Conservation (phyloP, 257 asterid genomes). For the Verbascum thapsus region DNA sequence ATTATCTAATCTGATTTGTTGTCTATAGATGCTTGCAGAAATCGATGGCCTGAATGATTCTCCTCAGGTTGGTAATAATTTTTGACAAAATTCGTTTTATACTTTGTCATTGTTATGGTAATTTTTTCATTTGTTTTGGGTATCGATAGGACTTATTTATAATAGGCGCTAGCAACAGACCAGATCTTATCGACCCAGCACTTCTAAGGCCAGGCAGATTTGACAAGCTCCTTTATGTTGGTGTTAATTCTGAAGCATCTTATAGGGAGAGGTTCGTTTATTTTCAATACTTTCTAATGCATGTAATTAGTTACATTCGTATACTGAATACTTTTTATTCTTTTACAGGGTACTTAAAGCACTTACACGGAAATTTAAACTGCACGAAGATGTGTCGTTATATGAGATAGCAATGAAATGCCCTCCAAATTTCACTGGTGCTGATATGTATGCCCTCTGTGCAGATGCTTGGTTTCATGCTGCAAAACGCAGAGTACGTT, state of each 20-base stretch:
- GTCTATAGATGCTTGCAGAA: constrained; percentile 90
- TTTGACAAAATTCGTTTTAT: constrained; percentile 5
- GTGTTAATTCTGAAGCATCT: constrained; percentile 92
- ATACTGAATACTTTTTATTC: constrained; percentile 11
- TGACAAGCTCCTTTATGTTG: constrained; percentile 97
- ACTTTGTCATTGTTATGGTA: constrained; percentile 7
- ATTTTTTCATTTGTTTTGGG: constrained; percentile 12
- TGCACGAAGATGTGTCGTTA: constrained; percentile 77
- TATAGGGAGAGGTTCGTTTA: constrained; percentile 77
- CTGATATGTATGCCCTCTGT: constrained; percentile 96
- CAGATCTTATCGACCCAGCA: constrained; percentile 95
- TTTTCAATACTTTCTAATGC: constrained; percentile 5
- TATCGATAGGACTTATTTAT: constrained; percentile 80
- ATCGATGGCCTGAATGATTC: constrained; percentile 94
- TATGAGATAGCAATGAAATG: constrained; percentile 77
- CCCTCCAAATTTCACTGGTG: constrained; percentile 96
- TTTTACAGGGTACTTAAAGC: constrained; percentile 82
- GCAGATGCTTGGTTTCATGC: constrained; percentile 99
- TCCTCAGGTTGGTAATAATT: constrained; percentile 60
- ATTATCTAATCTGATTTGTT: constrained; percentile 30
- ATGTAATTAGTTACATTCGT: constrained; percentile 9
- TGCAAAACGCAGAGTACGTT: constrained; percentile 75
- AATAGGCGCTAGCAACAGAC: constrained; percentile 98
- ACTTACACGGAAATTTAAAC: constrained; percentile 79
- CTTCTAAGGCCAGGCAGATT: constrained; percentile 98